These are phyloP conservation scores for Arabis hirsuta DNA, from an alignment of 345 rosid species.

Conservation along the genomic window DNA sequence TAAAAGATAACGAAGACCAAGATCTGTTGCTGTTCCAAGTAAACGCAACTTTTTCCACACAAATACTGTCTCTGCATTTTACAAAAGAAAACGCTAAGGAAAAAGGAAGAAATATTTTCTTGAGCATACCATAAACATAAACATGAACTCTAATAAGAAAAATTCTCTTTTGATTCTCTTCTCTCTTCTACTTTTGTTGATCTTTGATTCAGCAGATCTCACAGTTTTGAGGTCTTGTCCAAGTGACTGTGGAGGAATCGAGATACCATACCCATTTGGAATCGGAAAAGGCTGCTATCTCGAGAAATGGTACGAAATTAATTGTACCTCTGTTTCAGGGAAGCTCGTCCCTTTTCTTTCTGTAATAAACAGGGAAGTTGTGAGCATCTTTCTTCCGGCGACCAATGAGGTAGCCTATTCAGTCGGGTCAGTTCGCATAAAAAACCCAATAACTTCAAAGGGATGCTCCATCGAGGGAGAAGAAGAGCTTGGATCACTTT, in stretches of 20 bases:
- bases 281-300: constrained; percentile 33
- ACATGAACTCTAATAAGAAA: background rate
- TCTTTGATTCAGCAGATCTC: background rate
- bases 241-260: constrained; percentile 39
- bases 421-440: background rate
- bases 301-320: constrained; percentile 1
- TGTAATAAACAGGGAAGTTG: background rate
- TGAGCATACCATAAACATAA: background rate
- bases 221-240: constrained; percentile 19
- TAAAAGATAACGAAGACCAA: too few relatives aligned
- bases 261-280: constrained; percentile 55
- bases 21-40: too few relatives aligned
- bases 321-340: constrained; percentile 19
- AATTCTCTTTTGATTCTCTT: background rate
- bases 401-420: too few relatives aligned
- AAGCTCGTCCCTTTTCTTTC: background rate
- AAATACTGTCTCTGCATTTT: too few relatives aligned
- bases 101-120: too few relatives aligned
- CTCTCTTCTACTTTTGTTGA: background rate
- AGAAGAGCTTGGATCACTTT: background rate
- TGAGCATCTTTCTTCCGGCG: constrained; percentile 19
- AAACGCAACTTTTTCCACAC: too few relatives aligned
- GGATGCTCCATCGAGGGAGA: constrained; percentile 12
- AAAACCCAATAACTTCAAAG: constrained; percentile 9
- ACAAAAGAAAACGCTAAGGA: too few relatives aligned